phyloP scores from a whole-genome alignment of 2,329 filamentous ascomycete species.

The Sclerotiophoma versabilis region DNA sequence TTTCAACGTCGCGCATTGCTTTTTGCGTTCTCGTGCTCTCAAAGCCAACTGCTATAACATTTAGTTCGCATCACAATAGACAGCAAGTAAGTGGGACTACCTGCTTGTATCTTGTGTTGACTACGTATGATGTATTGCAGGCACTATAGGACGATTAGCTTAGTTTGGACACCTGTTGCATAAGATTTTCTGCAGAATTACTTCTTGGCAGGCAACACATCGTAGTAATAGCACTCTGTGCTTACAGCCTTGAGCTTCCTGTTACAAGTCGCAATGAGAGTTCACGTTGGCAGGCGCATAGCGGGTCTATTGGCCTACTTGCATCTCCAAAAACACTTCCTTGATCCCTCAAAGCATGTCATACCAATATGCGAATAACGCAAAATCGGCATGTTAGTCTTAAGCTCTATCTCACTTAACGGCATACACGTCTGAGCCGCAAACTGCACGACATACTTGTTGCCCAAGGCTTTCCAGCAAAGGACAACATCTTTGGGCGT shows the following conservation, averaged over 20 bases:
- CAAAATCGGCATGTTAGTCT: constrained; percentile 21
- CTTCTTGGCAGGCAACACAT: too few relatives aligned
- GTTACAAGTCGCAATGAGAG: constrained; percentile 4
- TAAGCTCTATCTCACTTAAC: constrained; percentile 38
- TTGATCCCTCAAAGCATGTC: constrained; percentile 13
- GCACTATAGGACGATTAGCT: not conserved
- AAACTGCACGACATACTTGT: constrained; percentile 26
- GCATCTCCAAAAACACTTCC: constrained; percentile 35
- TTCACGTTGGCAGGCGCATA: constrained; percentile 25
- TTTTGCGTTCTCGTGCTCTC: not conserved
- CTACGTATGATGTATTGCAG: not conserved
- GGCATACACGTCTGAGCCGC: constrained; percentile 31
- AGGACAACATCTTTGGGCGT: constrained; percentile 30
- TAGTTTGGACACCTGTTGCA: not conserved
- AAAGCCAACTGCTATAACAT: not conserved
- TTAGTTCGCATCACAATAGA: not conserved
- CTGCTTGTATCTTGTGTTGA: constrained; percentile 1
- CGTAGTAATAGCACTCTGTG: not conserved
- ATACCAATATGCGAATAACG: constrained; percentile 19
- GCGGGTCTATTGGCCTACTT: constrained; percentile 30
- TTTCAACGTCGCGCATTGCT: too few relatives aligned
- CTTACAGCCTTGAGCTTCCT: not conserved
- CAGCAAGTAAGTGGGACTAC: not conserved
- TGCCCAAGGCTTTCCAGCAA: constrained; percentile 28
- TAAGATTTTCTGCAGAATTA: not conserved